Base-by-base conservation (phyloP, 2,329 filamentous ascomycete genomes). In the Clonostachys rhizophaga region DNA sequence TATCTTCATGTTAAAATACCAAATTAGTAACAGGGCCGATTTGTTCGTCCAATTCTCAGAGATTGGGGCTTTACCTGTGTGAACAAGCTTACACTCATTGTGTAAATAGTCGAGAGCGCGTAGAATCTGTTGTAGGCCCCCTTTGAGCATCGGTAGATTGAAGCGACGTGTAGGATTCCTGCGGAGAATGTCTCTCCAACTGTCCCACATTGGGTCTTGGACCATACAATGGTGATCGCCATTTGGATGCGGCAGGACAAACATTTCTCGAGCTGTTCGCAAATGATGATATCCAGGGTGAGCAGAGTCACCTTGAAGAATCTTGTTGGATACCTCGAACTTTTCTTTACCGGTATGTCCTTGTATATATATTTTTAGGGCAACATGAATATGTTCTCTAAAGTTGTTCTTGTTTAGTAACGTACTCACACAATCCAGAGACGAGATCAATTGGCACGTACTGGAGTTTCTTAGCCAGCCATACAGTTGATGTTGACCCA, bases 401-500 rank as follows among this genome's bases (percentile, higher is more conserved):
- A 3, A 9, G 6, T 30, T 30, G 24, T 30, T 30, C 24, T 30
- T 30, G 24, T 30, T 30, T 10, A 30, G 24, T 10, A 30, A 10
- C 3, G 24, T 6, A 30, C 24, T 30, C 24, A 30, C 24, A 3
- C 24, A 30, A 30, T 30, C 6, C 24, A 30, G 24, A 30, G 24
- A 30, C 24, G 8, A 30, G 4, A 30, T 30, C 9, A 30, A 30
- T 10, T 30, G 24, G 24, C 24, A 39, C 41, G 11, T 47, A 57
- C 55, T 40, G 10, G 4, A 59, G 50, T 35, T 59, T 53, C 4
- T 54, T 50, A 13, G 55, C 58, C 5, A 72, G 60, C 71, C 68
- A 74, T 42, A 72, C 68, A 5, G 69, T 74, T 5, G 66, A 68
- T 50, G 55, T 69, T 10, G 62, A 61, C 30, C 70, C 68, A 50